These are phyloP conservation scores for Alternaria brassicicola DNA, from an alignment of 2,329 filamentous ascomycete genomes.

Conservation along the genomic window DNA sequence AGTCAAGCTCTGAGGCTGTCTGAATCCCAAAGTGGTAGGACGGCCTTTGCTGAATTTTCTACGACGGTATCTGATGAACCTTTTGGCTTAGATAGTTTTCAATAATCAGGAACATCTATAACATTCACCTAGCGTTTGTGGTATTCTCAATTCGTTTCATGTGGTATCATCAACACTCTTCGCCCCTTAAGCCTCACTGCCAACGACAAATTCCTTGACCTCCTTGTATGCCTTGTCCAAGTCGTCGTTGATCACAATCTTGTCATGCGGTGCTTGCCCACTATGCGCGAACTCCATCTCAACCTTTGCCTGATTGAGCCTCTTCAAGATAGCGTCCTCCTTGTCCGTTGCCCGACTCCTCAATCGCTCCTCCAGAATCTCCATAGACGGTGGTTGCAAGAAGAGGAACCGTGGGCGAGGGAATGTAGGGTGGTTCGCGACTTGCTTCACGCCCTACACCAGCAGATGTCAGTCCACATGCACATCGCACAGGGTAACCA, in stretches of 20 bases:
- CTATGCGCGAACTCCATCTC: slow-evolving; percentile 52
- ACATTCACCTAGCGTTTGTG: background rate
- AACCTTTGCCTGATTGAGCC: slow-evolving; percentile 55
- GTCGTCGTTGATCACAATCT: slow-evolving; percentile 59
- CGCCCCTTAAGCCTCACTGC: slow-evolving; percentile 31
- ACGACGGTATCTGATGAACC: slow-evolving; percentile 57
- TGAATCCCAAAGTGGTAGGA: slow-evolving; percentile 55
- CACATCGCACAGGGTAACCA: background rate
- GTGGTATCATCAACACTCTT: slow-evolving; percentile 16
- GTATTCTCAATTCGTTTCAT: background rate
- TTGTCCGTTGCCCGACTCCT: slow-evolving; percentile 52
- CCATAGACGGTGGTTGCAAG: slow-evolving; percentile 77
- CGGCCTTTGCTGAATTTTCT: slow-evolving; percentile 52
- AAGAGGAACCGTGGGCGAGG: slow-evolving; percentile 79
- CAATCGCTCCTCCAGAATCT: slow-evolving; percentile 70
- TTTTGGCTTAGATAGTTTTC: slow-evolving; percentile 37
- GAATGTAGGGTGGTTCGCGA: slow-evolving; percentile 72
- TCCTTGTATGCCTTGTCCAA: slow-evolving; percentile 57
- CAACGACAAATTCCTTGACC: slow-evolving; percentile 59
- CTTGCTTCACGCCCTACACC: slow-evolving; percentile 82
- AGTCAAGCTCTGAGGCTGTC: slow-evolving; percentile 94
- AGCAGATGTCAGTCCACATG: background rate
- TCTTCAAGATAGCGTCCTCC: slow-evolving; percentile 57
- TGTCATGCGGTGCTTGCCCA: slow-evolving; percentile 57
- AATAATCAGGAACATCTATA: background rate